Evolutionary conservation across 2,329 filamentous ascomycete genomes (phyloP), one percentile per base, ranked within the genome.

Genomic region (Blastomyces percursus): DNA sequence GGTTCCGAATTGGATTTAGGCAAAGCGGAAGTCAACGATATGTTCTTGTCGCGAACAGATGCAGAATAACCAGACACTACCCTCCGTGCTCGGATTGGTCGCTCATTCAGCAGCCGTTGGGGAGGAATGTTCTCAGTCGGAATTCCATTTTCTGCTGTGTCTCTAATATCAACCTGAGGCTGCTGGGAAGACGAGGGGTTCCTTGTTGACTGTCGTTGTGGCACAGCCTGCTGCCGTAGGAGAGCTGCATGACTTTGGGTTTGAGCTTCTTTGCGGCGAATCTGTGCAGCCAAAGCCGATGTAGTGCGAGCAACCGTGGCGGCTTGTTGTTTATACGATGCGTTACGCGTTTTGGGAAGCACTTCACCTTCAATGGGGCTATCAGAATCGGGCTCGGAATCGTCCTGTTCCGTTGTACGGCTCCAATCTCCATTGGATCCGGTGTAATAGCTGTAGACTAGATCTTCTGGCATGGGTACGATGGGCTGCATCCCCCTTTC

Each of bases 231-330:
- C 65, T 79, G 78, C 59, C 78, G 74, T 64, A 80, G 73, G 3
- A 75, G 75, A 7, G 78, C 78, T 2, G 78, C 78, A 66, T 80
- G 79, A 57, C 76, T 80, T 61, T 76, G 76, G 0, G 73, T 68
- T 46, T 69, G 65, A 9, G 62, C 64, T 48, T 75, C 75, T 62
- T 73, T 69, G n/a, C 73, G 71, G 19, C 75, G 72, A 55, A 75
- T 70, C 40, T 77, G 75, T 21, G 75, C 75, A n/a, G 68, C 72
- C 27, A 78, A 69, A 2, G 76, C 76, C 9, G 71, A 70, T 64
- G 77, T 75, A 3, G 76, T 76, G 44, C 74, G 69, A 6, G 73
- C 71, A 3, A 71, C 63, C 30, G 70, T 70, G 4, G 71, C 67
- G 2, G 69, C 64, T 50, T 72, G 71, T 35, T 67, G 69, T 55